Conservation (phyloP, 2,329 filamentous ascomycete species). For the Penicillium thymicola region DNA sequence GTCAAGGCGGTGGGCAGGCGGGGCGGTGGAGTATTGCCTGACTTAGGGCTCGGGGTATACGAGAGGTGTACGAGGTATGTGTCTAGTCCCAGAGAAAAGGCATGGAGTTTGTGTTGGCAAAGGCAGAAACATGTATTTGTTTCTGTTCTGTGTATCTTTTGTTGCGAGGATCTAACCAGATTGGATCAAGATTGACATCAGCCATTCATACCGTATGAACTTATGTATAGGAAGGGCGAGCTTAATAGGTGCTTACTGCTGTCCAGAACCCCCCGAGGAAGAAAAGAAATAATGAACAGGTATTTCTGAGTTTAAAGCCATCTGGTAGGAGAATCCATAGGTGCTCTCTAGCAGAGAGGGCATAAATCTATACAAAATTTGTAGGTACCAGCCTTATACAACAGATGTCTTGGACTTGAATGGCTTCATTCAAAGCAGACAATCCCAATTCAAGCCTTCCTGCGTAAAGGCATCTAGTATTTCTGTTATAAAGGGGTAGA, state of each 20-base stretch:
- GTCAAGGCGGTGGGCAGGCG: not conserved
- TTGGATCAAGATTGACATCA: not conserved
- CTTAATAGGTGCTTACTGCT: not conserved
- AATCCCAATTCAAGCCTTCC: not conserved
- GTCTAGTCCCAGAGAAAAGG: not conserved
- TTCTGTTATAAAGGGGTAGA: not conserved
- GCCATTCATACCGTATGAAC: not conserved
- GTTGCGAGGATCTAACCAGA: not conserved
- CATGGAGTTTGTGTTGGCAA: not conserved
- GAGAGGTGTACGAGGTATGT: not conserved
- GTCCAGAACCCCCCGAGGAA: not conserved
- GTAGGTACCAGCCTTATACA: not conserved
- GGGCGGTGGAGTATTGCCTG: constrained; percentile 4
- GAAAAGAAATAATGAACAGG: not conserved
- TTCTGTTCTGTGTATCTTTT: not conserved
- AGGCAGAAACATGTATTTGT: too few species aligned
- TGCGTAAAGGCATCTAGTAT: not conserved
- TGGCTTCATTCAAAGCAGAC: too few species aligned
- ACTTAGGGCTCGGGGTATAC: constrained; percentile 1
- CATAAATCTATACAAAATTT: too few species aligned
- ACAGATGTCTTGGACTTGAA: not conserved
- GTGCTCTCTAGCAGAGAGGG: not conserved
- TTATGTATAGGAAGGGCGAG: not conserved
- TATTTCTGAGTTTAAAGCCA: too few species aligned
- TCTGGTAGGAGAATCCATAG: not conserved